phyloP scores from a whole-genome alignment of 441 rosid species.

The Bocquillonia castaneifolia region DNA sequence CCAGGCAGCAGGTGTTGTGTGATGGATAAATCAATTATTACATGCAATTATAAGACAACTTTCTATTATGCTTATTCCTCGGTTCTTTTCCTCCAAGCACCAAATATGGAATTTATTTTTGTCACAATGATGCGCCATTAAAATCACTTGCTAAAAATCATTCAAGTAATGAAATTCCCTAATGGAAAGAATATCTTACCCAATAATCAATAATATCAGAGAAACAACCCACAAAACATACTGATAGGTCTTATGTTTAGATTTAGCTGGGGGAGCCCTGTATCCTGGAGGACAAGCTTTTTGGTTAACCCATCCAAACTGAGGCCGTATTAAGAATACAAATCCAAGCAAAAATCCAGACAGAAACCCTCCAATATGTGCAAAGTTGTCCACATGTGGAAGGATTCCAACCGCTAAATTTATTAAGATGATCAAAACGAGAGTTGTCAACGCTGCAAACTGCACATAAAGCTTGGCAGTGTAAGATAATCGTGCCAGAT shows the following conservation, averaged over 20 bases:
- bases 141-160: background rate
- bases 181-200: constrained; percentile 38
- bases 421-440: constrained; percentile 51
- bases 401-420: constrained; percentile 82
- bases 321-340: constrained; percentile 77
- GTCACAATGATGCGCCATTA: background rate
- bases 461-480: constrained; percentile 34
- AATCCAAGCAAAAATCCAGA: constrained; percentile 91
- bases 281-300: constrained; percentile 54
- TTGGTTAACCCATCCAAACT: constrained; percentile 66
- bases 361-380: constrained; percentile 85
- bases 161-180: background rate
- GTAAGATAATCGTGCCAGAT: constrained; percentile 15
- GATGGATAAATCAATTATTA: background rate
- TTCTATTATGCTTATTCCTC: background rate
- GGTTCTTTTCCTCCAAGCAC: background rate
- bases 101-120: background rate
- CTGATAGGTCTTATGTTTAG: constrained; percentile 77
- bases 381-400: constrained; percentile 93
- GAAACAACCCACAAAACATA: constrained; percentile 62
- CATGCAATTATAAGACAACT: background rate
- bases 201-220: constrained; percentile 41
- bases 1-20: too few species aligned
- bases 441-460: constrained; percentile 79
- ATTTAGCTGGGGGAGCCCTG: constrained; percentile 38